phyloP scores from a whole-genome alignment of 1,284 basidiomycete genomes.

The Rhodotorula mucilaginosa region DNA sequence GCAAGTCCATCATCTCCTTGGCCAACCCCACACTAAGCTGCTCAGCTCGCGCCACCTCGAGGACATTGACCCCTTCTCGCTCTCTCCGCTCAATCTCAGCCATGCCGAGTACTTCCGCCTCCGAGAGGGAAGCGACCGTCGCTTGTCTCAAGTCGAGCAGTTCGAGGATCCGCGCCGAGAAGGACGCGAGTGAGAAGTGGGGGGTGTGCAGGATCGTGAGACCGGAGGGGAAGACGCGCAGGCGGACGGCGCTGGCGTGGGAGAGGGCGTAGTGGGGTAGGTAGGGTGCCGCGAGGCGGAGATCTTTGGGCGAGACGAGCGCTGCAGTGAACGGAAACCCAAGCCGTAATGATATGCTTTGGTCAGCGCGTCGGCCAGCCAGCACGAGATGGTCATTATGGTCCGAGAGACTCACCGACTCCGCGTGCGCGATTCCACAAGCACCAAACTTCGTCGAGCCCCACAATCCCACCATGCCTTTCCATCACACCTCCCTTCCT shows the following conservation, averaged over 20 bases:
- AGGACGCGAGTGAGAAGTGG: slow-evolving; percentile 63
- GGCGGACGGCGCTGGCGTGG: slow-evolving; percentile 60
- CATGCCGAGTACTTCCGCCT: slow-evolving; percentile 34
- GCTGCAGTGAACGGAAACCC: slow-evolving; percentile 54
- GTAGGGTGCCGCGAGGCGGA: slow-evolving; percentile 68
- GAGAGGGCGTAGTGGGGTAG: slow-evolving; percentile 56
- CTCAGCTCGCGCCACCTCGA: slow-evolving; percentile 17
- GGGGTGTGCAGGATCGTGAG: slow-evolving; percentile 82
- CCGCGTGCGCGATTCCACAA: slow-evolving; percentile 95
- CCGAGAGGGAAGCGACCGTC: neutral
- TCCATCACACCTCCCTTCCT: slow-evolving; percentile 38
- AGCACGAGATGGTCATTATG: neutral
- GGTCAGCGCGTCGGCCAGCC: neutral
- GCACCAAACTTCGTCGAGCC: slow-evolving; percentile 93
- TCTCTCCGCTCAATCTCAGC: slow-evolving; percentile 54
- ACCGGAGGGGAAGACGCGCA: slow-evolving; percentile 64
- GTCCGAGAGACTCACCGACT: slow-evolving; percentile 63
- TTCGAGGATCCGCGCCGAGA: slow-evolving; percentile 60
- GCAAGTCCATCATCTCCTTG: slow-evolving; percentile 68
- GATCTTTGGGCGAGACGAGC: slow-evolving; percentile 79
- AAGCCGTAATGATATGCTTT: too few species aligned
- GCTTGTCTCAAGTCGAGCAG: slow-evolving; percentile 54
- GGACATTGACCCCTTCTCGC: slow-evolving; percentile 18
- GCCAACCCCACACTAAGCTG: slow-evolving; percentile 65
- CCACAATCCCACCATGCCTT: slow-evolving; percentile 64